Evolutionary conservation across 2,329 filamentous ascomycete genomes (phyloP).

Genomic region (Bipolaris gigantea): DNA sequence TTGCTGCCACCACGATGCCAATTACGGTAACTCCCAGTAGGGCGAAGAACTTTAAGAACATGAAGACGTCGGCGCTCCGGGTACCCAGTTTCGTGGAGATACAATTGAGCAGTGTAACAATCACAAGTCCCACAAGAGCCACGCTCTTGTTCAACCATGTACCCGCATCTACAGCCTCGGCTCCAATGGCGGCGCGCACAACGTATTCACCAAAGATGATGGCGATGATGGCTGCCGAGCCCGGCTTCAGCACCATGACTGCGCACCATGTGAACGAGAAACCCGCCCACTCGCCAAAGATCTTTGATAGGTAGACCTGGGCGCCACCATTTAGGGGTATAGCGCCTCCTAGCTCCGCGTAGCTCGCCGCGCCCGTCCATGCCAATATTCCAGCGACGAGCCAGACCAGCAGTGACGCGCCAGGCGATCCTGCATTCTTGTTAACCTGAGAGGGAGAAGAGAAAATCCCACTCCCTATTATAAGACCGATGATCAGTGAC

Average conservation of each 20-base stretch:
- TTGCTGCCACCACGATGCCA: slow-evolving; percentile 85
- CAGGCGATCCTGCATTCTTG: slow-evolving; percentile 85
- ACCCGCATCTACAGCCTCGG: slow-evolving; percentile 79
- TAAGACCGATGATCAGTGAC: slow-evolving; percentile 85
- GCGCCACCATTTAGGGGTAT: slow-evolving; percentile 94
- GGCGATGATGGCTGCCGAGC: slow-evolving; percentile 87
- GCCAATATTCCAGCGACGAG: slow-evolving; percentile 85
- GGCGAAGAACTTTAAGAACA: slow-evolving; percentile 96
- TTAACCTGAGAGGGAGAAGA: slow-evolving; percentile 93
- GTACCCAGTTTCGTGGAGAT: slow-evolving; percentile 88
- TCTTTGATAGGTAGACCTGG: slow-evolving; percentile 93
- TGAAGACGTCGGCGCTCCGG: slow-evolving; percentile 84
- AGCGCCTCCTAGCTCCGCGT: slow-evolving; percentile 91
- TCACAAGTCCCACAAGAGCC: slow-evolving; percentile 72
- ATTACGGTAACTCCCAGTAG: slow-evolving; percentile 83
- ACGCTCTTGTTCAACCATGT: slow-evolving; percentile 90
- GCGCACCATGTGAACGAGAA: slow-evolving; percentile 98
- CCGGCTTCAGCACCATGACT: slow-evolving; percentile 90
- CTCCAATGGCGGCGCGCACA: slow-evolving; percentile 82
- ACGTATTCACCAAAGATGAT: slow-evolving; percentile 99
- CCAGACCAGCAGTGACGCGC: slow-evolving; percentile 90
- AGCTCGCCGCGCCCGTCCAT: slow-evolving; percentile 94
- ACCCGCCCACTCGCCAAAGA: slow-evolving; percentile 88
- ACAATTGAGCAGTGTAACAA: slow-evolving; percentile 85
- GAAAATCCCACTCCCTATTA: slow-evolving; percentile 96